Evolutionary conservation across 768 basidiomycete genomes (phyloP).

Genomic region (Amanita rubescens): DNA sequence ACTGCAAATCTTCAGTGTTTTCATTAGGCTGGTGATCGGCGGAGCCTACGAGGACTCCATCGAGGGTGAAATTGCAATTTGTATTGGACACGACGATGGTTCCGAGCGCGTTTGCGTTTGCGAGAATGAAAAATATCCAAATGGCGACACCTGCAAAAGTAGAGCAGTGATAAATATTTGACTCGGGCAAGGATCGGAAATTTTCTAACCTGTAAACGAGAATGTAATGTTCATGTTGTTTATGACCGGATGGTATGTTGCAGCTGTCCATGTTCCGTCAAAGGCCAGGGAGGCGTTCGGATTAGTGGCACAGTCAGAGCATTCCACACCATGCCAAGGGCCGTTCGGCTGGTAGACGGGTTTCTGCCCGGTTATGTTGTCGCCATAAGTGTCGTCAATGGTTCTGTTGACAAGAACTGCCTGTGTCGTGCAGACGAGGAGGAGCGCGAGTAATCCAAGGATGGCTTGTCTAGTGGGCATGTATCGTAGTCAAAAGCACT

Average conservation of each 20-base stretch:
- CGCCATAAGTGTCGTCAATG: conserved; percentile 30
- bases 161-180: too few relatives aligned
- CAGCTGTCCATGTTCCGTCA: conserved; percentile 23
- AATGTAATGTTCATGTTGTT: conserved; percentile 15
- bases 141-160: conserved; percentile 9
- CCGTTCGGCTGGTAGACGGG: conserved; percentile 20
- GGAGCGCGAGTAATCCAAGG: not conserved
- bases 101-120: not conserved
- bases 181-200: not conserved
- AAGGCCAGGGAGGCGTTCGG: conserved; percentile 17
- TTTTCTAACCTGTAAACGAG: not conserved
- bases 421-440: not conserved
- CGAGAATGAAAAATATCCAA: conserved; percentile 11
- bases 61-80: conserved; percentile 26
- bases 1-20: conserved; percentile 17
- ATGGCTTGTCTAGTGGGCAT: not conserved
- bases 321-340: conserved; percentile 20
- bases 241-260: conserved; percentile 22
- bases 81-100: conserved; percentile 17
- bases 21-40: conserved; percentile 23
- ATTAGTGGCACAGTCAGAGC: conserved; percentile 16
- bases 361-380: conserved; percentile 17
- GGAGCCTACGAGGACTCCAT: conserved; percentile 14
- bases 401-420: conserved; percentile 24
- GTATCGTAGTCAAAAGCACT: not conserved